Base-by-base conservation (phyloP, 768 basidiomycete genomes). In the Agrocybe pediades region DNA sequence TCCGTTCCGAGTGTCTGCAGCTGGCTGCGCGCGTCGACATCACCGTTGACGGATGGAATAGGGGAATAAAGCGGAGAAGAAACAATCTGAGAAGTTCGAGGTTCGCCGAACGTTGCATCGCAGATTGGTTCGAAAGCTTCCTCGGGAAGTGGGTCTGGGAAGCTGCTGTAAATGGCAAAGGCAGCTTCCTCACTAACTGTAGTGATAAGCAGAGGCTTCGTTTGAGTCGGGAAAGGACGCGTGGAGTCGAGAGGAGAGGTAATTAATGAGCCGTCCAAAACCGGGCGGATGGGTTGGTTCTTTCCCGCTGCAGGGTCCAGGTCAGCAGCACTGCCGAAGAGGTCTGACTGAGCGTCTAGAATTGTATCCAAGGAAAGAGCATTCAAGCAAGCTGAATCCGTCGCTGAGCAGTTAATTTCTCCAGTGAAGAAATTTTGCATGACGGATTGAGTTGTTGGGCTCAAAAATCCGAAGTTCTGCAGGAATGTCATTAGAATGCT, bases 131-230 rank as follows among this genome's bases (percentile, higher is more conserved):
- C 53, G 59, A 83, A 85, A 16, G 62, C 58, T 2, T 67, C 59
- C 27, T 67, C 65, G 29, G 74, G 66, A 17, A 89, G 51, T 13
- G 76, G 65, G 23, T 63, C 54, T 13, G 66, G 51, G 66, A 81
- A 79, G 41, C 53, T 59, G 25, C 65, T 55, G 62, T 82, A 85
- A 59, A 90, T 85, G 24, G 82, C 73, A n/a, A 71, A 68, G 2
- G 80, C 90, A 0, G 86, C 91, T 62, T 96, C 94, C 63, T 93
- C 74, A 40, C 70, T 68, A 13, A 88, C 86, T 15, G 82, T 88
- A 6, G 91, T 84, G 46, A 94, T 68, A 24, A 96, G 70, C 47
- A 95, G 59, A 3, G 87, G 79, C 65, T 93, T 90, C 51, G 68
- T 75, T 41, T 82, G 75, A 6, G 74, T 58, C 2, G 87, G 86